These are phyloP conservation scores for Capsicum baccatum DNA, from an alignment of 257 asterid species.

Conservation along the genomic window DNA sequence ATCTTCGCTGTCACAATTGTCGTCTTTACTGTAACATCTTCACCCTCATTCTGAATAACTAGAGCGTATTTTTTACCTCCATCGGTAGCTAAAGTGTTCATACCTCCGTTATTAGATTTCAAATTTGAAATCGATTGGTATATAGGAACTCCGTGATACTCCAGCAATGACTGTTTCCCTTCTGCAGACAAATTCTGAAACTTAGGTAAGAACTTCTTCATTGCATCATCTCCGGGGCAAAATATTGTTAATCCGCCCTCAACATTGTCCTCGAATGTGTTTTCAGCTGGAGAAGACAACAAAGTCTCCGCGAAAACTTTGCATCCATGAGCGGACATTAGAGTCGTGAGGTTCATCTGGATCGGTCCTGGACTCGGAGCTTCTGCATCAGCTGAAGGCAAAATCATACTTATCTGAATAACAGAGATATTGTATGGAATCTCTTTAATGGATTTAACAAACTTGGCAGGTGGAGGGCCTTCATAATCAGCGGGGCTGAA, in stretches of 20 bases:
- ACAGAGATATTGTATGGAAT: slow-evolving; percentile 71
- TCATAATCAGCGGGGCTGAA: slow-evolving; percentile 52
- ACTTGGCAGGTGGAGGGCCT: slow-evolving; percentile 46
- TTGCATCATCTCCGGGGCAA: slow-evolving; percentile 77
- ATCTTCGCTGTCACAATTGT: slow-evolving; percentile 56
- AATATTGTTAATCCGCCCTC: slow-evolving; percentile 70
- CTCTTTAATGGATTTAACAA: slow-evolving; percentile 49
- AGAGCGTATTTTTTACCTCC: slow-evolving; percentile 48
- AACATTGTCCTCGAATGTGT: slow-evolving; percentile 50
- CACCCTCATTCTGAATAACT: slow-evolving; percentile 66
- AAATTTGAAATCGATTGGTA: slow-evolving; percentile 49
- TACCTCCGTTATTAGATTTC: slow-evolving; percentile 61
- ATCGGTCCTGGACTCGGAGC: slow-evolving; percentile 74
- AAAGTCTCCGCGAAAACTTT: slow-evolving; percentile 70
- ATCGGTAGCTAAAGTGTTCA: slow-evolving; percentile 65
- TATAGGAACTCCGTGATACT: slow-evolving; percentile 61
- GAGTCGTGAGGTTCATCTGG: slow-evolving; percentile 54
- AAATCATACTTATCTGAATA: slow-evolving; percentile 60
- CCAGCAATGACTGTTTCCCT: slow-evolving; percentile 52
- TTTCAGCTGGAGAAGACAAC: slow-evolving; percentile 52
- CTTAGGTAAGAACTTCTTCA: slow-evolving; percentile 60
- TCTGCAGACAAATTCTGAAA: slow-evolving; percentile 53
- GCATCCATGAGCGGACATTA: slow-evolving; percentile 76
- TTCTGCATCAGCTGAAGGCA: slow-evolving; percentile 63
- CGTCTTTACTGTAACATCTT: slow-evolving; percentile 53